phyloP scores from a whole-genome alignment of 1,139 yeast species.

The Yamadazyma membranifaciens region DNA sequence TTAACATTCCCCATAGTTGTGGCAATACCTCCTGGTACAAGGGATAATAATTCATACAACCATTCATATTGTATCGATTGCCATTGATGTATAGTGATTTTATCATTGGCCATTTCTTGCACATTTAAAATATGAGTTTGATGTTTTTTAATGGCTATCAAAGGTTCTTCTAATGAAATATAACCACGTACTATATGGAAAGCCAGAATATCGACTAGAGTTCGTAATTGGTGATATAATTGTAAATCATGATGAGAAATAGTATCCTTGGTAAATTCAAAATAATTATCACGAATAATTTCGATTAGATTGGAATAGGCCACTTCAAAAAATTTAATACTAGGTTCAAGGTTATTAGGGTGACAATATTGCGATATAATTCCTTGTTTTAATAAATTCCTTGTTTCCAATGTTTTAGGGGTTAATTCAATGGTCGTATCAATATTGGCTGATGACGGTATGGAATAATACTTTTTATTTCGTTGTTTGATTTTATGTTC shows the following conservation, averaged over 20 bases:
- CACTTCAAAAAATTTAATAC: slow-evolving; percentile 29
- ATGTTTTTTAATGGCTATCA: slow-evolving; percentile 62
- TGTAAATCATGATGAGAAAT: slow-evolving; percentile 28
- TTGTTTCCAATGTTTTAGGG: slow-evolving; percentile 39
- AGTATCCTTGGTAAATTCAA: slow-evolving; percentile 14
- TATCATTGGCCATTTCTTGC: slow-evolving; percentile 13
- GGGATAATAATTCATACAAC: slow-evolving; percentile 55
- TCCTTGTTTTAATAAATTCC: slow-evolving; percentile 40
- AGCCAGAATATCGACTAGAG: slow-evolving; percentile 57
- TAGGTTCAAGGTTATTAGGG: slow-evolving; percentile 34
- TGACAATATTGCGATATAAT: slow-evolving; percentile 32
- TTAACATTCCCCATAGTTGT: neutral
- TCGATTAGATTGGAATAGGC: slow-evolving; percentile 35
- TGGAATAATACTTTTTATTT: slow-evolving; percentile 36
- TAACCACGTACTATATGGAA: slow-evolving; percentile 63
- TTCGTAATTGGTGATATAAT: slow-evolving; percentile 35
- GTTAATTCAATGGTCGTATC: slow-evolving; percentile 33
- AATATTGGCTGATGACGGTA: slow-evolving; percentile 25
- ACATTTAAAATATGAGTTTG: slow-evolving; percentile 56
- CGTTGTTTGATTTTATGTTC: slow-evolving; percentile 36
- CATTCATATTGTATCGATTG: slow-evolving; percentile 45
- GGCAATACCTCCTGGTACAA: slow-evolving; percentile 31
- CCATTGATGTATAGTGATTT: slow-evolving; percentile 32
- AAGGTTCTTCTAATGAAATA: slow-evolving; percentile 59
- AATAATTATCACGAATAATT: slow-evolving; percentile 22